Conservation (phyloP, 768 basidiomycete genomes). For the Clavaria fumosa region DNA sequence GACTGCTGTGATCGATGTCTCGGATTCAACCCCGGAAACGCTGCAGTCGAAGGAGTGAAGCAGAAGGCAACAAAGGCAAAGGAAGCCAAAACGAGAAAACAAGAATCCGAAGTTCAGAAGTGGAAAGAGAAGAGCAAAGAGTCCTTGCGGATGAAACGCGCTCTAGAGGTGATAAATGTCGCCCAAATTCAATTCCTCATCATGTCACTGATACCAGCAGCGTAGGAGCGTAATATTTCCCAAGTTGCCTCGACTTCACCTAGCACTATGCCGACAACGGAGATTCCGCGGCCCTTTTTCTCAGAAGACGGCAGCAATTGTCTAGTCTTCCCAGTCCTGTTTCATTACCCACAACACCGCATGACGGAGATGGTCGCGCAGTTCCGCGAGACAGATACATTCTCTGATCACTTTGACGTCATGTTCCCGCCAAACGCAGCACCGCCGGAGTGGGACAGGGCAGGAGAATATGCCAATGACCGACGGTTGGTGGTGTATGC, state of each 20-base stretch:
- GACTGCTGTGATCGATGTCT: conserved; percentile 70
- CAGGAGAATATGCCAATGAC: conserved; percentile 45
- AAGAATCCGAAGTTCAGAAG: conserved; percentile 33
- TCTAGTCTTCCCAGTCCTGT: conserved; percentile 75
- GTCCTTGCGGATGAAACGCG: conserved; percentile 35
- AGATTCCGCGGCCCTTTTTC: too few species aligned
- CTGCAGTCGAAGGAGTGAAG: conserved; percentile 33
- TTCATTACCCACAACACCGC: conserved; percentile 83
- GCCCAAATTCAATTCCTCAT: too few species aligned
- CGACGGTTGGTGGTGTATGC: conserved; percentile 74
- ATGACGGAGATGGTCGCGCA: conserved; percentile 80
- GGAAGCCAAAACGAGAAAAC: conserved; percentile 34
- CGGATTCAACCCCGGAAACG: conserved; percentile 40
- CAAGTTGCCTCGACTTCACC: too few species aligned
- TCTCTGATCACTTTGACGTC: conserved; percentile 53
- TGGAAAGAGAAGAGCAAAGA: conserved; percentile 35
- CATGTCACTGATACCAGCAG: too few species aligned
- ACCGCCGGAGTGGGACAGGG: conserved; percentile 63
- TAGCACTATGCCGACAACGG: too few species aligned
- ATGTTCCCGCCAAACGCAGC: conserved; percentile 72
- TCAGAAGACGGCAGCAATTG: too few species aligned
- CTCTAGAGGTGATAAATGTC: conserved; percentile 63
- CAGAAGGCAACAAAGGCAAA: conserved; percentile 32
- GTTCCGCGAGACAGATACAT: conserved; percentile 76
- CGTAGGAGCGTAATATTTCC: too few species aligned